A percentile compares a stretch with the other conserved stretches of the same genome.
Conservation (phyloP, 495 filamentous ascomycete genomes). For the Penicillium goetzii region DNA sequence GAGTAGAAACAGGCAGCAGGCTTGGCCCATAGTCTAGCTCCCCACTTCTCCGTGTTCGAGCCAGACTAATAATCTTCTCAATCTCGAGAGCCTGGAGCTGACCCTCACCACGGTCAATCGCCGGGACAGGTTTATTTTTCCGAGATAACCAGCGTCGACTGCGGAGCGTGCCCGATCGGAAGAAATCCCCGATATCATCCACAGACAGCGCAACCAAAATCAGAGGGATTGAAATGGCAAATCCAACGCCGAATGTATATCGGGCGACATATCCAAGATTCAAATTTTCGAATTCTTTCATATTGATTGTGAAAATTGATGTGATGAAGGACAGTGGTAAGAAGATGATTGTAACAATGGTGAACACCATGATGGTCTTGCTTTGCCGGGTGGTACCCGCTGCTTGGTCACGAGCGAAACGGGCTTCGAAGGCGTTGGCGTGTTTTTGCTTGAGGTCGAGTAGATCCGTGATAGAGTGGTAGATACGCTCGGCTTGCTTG, state of each 20-base stretch:
- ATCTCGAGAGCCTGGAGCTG: slow-evolving; percentile 30
- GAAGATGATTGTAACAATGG: slow-evolving; percentile 72
- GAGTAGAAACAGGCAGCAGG: slow-evolving; percentile 41
- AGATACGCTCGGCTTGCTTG: slow-evolving; percentile 66
- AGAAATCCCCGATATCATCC: slow-evolving; percentile 56
- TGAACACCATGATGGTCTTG: slow-evolving; percentile 78
- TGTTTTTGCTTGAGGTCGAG: slow-evolving; percentile 68
- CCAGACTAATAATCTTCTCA: slow-evolving; percentile 38
- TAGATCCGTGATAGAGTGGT: slow-evolving; percentile 64
- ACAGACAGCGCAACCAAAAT: slow-evolving; percentile 61
- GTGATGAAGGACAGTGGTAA: slow-evolving; percentile 70
- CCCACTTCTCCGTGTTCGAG: slow-evolving; percentile 33
- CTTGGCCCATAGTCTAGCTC: slow-evolving; percentile 38
- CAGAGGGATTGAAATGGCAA: slow-evolving; percentile 66
- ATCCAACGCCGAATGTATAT: slow-evolving; percentile 68
- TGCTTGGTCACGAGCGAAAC: slow-evolving; percentile 69
- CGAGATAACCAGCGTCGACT: slow-evolving; percentile 34
- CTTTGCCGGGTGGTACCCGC: slow-evolving; percentile 66
- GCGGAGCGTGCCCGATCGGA: slow-evolving; percentile 23
- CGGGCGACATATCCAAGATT: slow-evolving; percentile 62
- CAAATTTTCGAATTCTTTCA: slow-evolving; percentile 56
- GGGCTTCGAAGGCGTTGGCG: slow-evolving; percentile 70
- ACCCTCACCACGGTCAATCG: slow-evolving; percentile 2
- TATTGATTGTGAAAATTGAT: slow-evolving; percentile 67
- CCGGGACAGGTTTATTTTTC: slow-evolving; percentile 11